Evolutionary conservation across 345 rosid species (phyloP).

Genomic region (Cardiospermum halicacabum): DNA sequence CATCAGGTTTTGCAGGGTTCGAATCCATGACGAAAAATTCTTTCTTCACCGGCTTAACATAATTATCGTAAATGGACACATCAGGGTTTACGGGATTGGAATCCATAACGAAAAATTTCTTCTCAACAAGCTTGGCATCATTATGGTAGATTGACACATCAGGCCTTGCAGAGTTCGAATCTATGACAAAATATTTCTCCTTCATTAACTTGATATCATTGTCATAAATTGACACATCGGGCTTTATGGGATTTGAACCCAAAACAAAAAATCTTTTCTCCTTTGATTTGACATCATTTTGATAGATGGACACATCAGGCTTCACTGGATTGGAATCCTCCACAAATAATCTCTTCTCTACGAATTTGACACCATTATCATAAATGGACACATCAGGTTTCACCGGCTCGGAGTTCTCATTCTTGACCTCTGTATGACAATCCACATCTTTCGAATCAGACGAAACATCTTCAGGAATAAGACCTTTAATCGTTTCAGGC

Average conservation of each 20-base stretch:
- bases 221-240: not conserved
- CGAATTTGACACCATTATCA: not conserved
- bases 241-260: not conserved
- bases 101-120: not conserved
- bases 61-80: not conserved
- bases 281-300: not conserved
- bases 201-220: not conserved
- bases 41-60: not conserved
- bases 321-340: not conserved
- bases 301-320: not conserved
- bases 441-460: not conserved
- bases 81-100: not conserved
- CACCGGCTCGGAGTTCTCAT: not conserved
- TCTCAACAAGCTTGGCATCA: no score
- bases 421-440: not conserved
- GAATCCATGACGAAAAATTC: not conserved
- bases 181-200: no score
- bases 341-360: not conserved
- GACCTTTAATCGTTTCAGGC: conserved; percentile 12
- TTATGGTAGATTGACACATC: no score
- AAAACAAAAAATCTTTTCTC: not conserved
- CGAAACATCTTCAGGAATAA: not conserved
- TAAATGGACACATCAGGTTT: not conserved
- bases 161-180: no score
- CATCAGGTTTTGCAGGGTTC: not conserved